Evolutionary conservation across 2,329 filamentous ascomycete species (phyloP).

Genomic region (Aspergillus oerlinghausenensis): DNA sequence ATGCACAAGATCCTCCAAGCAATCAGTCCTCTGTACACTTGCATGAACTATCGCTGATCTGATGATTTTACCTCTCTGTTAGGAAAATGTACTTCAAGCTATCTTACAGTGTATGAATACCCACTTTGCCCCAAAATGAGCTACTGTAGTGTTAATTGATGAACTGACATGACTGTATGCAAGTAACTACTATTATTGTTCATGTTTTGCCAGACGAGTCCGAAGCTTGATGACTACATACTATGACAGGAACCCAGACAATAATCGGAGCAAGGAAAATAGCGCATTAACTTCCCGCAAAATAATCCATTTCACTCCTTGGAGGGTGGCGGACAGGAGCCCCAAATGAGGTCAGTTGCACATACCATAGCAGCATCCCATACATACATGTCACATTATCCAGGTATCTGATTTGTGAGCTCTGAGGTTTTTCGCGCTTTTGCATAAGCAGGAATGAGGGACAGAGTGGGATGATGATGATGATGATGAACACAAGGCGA

Average conservation of each 20-base stretch:
- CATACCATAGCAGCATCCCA: not conserved
- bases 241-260: not conserved
- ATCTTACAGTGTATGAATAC: not conserved
- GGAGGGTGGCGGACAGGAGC: not conserved
- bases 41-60: not conserved
- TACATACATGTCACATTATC: conserved; percentile 2
- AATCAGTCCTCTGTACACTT: not conserved
- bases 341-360: not conserved
- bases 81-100: not conserved
- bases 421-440: not conserved
- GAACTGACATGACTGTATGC: not conserved
- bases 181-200: not conserved
- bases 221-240: not conserved
- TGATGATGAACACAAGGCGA: not conserved
- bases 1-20: not conserved
- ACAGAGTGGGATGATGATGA: conserved; percentile 1
- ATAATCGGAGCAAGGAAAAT: not conserved
- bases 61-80: not conserved
- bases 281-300: not conserved
- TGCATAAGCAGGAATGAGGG: not conserved
- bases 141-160: not conserved
- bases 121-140: not conserved
- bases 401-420: conserved; percentile 1
- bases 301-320: not conserved
- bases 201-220: not conserved